phyloP scores from a whole-genome alignment of 495 filamentous ascomycete genomes.

The Elasticomyces elasticus region DNA sequence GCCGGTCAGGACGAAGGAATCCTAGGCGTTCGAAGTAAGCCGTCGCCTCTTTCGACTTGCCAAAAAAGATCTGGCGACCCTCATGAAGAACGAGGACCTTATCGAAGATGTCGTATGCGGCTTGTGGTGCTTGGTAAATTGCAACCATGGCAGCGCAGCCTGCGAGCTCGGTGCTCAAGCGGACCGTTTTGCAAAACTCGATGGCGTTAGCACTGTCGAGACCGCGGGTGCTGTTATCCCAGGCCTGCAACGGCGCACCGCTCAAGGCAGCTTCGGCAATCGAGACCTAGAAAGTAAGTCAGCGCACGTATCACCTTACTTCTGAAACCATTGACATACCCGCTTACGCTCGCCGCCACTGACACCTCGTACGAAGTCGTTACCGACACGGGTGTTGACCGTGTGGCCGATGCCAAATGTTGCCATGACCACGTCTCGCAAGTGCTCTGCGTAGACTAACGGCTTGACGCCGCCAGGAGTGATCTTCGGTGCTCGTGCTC shows the following conservation, averaged over 20 bases:
- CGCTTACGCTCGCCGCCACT: slow-evolving; percentile 36
- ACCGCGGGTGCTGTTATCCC: slow-evolving; percentile 37
- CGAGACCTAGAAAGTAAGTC: too few relatives aligned
- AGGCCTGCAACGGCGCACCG: slow-evolving; percentile 32
- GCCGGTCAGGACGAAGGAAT: slow-evolving; percentile 48
- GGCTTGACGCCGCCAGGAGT: slow-evolving; percentile 29
- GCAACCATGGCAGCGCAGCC: slow-evolving; percentile 32
- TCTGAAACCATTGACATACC: too few relatives aligned
- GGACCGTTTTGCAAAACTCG: slow-evolving; percentile 35
- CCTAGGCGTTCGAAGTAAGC: slow-evolving; percentile 45
- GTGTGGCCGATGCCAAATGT: slow-evolving; percentile 37
- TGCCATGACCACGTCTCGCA: slow-evolving; percentile 37
- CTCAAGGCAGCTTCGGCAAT: slow-evolving; percentile 34
- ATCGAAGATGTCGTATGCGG: slow-evolving; percentile 34
- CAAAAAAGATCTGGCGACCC: slow-evolving; percentile 36
- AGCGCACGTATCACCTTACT: too few relatives aligned
- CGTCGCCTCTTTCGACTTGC: slow-evolving; percentile 23
- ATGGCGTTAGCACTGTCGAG: slow-evolving; percentile 37
- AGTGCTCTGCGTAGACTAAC: slow-evolving; percentile 26
- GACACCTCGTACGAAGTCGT: slow-evolving; percentile 36
- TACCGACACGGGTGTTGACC: slow-evolving; percentile 34
- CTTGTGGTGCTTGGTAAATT: slow-evolving; percentile 35
- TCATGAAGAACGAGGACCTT: slow-evolving; percentile 35
- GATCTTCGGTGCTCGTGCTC: slow-evolving; percentile 30
- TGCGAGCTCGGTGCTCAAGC: slow-evolving; percentile 30